Evolutionary conservation across 2,329 filamentous ascomycete genomes (phyloP).

Genomic region (Arthrobotrys musiformis): DNA sequence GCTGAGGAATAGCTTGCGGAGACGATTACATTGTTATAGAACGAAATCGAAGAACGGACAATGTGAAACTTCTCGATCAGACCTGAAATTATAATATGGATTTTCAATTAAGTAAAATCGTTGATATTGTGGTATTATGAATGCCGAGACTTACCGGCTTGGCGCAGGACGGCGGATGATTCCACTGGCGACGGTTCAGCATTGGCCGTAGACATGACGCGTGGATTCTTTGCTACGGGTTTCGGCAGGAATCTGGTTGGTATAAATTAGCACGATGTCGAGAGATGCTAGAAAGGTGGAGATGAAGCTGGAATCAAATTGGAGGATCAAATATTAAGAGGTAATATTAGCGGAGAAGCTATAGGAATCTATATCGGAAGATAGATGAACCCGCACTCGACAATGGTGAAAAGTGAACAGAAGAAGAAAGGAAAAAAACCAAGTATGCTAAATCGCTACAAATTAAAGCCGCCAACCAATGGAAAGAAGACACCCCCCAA

Average conservation of each 20-base stretch:
- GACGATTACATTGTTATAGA: slow-evolving; percentile 55
- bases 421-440: slow-evolving; percentile 9
- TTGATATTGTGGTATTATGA: slow-evolving; percentile 30
- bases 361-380: slow-evolving; percentile 28
- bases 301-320: too few species aligned
- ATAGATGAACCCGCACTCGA: not conserved
- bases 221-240: too few species aligned
- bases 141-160: slow-evolving; percentile 29
- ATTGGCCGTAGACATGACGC: slow-evolving; percentile 17
- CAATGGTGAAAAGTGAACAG: not conserved
- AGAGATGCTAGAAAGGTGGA: too few species aligned
- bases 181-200: not conserved
- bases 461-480: slow-evolving; percentile 8
- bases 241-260: not conserved
- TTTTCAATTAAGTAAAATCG: not conserved
- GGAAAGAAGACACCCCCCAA: slow-evolving; percentile 14
- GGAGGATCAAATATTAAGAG: slow-evolving; percentile 5
- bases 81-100: too few species aligned
- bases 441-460: slow-evolving; percentile 35
- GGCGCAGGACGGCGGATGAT: slow-evolving; percentile 28
- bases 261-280: not conserved
- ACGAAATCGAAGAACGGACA: slow-evolving; percentile 39
- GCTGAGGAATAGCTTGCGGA: slow-evolving; percentile 55
- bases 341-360: slow-evolving; percentile 20
- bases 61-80: slow-evolving; percentile 54